Percentiles rank a stretch among this genome's conserved stretches.
These are phyloP conservation scores for Trichoderma hamatum DNA, from an alignment of 2,329 filamentous ascomycete genomes.

Conservation along the genomic window DNA sequence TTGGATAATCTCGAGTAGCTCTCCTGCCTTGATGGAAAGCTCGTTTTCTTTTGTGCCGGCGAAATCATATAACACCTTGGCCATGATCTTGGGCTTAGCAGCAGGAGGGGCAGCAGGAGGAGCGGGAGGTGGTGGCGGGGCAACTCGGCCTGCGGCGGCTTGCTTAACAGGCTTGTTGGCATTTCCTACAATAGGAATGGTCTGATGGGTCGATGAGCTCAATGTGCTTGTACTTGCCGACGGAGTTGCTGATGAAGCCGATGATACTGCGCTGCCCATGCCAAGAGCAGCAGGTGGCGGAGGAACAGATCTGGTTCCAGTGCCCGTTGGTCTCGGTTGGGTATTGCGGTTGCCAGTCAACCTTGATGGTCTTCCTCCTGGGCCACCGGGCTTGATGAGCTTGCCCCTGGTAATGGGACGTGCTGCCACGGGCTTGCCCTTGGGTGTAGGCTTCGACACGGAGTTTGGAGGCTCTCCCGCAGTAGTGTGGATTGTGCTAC, in stretches of 20 bases:
- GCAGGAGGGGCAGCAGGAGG: constrained; percentile 58
- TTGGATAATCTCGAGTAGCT: constrained; percentile 85
- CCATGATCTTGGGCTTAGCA: constrained; percentile 68
- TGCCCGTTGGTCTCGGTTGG: constrained; percentile 48
- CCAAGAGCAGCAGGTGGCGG: constrained; percentile 40
- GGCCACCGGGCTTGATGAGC: constrained; percentile 88
- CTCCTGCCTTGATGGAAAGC: constrained; percentile 75
- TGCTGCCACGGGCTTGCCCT: constrained; percentile 80
- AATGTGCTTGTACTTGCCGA: constrained; percentile 15
- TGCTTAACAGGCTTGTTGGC: constrained; percentile 41
- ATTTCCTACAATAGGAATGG: constrained; percentile 29
- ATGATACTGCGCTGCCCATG: constrained; percentile 33
- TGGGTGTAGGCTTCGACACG: constrained; percentile 80
- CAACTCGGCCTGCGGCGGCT: constrained; percentile 50
- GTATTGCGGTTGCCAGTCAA: constrained; percentile 55
- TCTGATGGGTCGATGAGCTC: constrained; percentile 25
- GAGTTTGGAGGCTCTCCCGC: constrained; percentile 83
- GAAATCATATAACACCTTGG: constrained; percentile 93
- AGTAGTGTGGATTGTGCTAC: constrained; percentile 83
- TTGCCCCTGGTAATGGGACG: constrained; percentile 93
- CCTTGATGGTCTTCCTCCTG: constrained; percentile 77
- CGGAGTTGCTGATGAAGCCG: constrained; percentile 32
- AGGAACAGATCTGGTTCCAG: constrained; percentile 37
- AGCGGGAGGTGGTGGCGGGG: constrained; percentile 68
- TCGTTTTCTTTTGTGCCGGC: constrained; percentile 82